phyloP scores from a whole-genome alignment of 331 rosid genomes.

The Stylosanthes scabra region DNA sequence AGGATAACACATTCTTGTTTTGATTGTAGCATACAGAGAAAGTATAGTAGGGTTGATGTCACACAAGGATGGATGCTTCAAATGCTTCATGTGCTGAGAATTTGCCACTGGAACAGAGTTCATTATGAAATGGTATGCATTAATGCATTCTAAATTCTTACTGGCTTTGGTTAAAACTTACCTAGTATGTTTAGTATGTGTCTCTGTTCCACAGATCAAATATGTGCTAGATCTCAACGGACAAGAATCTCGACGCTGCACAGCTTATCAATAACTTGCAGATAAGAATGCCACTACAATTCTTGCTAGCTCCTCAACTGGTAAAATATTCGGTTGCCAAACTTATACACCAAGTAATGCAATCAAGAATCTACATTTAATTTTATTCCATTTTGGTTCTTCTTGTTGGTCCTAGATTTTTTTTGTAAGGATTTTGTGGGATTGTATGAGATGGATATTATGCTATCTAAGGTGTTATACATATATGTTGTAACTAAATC shows the following conservation, averaged over 20 bases:
- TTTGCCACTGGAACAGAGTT: not conserved
- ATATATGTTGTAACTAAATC: not conserved
- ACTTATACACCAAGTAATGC: not conserved
- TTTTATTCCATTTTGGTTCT: conserved; percentile 27
- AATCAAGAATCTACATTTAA: conserved; percentile 1
- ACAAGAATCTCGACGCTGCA: conserved; percentile 10
- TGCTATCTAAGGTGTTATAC: not conserved
- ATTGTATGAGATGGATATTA: not conserved
- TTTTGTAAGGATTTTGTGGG: conserved; percentile 3
- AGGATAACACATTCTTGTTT: conserved; percentile 7
- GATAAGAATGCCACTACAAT: not conserved
- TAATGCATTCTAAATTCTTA: not conserved
- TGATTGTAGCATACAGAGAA: conserved; percentile 17
- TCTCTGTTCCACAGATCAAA: conserved; percentile 8
- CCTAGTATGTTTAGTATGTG: not conserved
- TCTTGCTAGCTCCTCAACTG: conserved; percentile 3
- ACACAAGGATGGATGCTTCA: conserved; percentile 9
- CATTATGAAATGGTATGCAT: not conserved
- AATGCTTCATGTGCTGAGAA: not conserved
- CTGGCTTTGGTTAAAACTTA: conserved; percentile 14
- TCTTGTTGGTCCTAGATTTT: conserved; percentile 21
- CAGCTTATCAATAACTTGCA: not conserved
- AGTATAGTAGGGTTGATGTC: conserved; percentile 1
- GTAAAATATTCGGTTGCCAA: conserved; percentile 18
- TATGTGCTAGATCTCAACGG: not conserved